phyloP scores from a whole-genome alignment of 345 rosid species.

The Populus tremula region DNA sequence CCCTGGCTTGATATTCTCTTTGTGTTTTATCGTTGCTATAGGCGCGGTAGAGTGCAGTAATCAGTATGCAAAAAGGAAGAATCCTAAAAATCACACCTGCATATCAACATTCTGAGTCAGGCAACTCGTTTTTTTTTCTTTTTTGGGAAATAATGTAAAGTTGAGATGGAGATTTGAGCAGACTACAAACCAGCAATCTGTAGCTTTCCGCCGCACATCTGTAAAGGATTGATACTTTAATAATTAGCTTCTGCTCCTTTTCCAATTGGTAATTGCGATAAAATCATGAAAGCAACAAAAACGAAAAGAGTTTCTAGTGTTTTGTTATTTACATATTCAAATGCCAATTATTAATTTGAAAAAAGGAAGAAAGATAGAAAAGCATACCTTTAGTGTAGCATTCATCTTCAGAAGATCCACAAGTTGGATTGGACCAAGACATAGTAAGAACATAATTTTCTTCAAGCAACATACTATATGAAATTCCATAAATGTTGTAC shows the following conservation, averaged over 20 bases:
- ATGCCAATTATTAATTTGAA: no score
- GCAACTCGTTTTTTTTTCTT: neutral
- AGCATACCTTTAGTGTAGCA: neutral
- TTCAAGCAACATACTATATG: fast-evolving
- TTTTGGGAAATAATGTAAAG: neutral
- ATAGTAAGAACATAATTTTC: neutral
- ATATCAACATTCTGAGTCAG: neutral
- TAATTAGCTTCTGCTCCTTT: no score
- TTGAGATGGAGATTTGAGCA: neutral
- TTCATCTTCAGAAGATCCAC: constrained; percentile 1
- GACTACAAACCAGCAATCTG: neutral
- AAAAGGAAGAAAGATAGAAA: neutral
- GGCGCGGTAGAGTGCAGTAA: neutral
- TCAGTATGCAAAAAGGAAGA: neutral
- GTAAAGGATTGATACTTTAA: neutral
- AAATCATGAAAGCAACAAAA: neutral
- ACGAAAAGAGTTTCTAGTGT: neutral
- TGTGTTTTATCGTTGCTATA: neutral
- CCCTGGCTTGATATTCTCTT: neutral
- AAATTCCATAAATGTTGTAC: neutral
- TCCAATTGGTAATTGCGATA: no score
- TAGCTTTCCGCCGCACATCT: neutral
- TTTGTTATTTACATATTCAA: no score
- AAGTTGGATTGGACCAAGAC: neutral
- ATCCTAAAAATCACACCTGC: neutral